A percentile compares a stretch with the other conserved stretches of the same genome.
Conservation (phyloP, 1,284 basidiomycete genomes). For the Volvariella surrecta region DNA sequence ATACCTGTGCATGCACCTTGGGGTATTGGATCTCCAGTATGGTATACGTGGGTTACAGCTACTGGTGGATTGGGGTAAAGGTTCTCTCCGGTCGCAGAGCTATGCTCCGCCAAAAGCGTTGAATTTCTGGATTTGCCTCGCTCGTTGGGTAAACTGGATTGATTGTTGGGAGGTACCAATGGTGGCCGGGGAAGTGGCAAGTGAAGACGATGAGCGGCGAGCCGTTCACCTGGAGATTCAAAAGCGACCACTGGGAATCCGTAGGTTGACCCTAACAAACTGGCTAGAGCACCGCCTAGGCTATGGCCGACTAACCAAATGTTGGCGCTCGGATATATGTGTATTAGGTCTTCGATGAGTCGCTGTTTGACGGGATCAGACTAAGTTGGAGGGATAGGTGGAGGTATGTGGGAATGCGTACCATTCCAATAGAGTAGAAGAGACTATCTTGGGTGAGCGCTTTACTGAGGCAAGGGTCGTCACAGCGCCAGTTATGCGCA, state of each 20-base stretch:
- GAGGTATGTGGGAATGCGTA: conserved; percentile 17
- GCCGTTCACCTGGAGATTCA: conserved; percentile 86
- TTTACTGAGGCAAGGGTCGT: conserved; percentile 74
- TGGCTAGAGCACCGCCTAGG: conserved; percentile 83
- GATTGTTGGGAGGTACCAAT: conserved; percentile 6
- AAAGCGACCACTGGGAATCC: conserved; percentile 92
- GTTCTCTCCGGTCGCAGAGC: too few relatives aligned
- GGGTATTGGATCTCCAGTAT: conserved; percentile 77
- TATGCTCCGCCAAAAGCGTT: too few relatives aligned
- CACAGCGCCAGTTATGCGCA: conserved; percentile 62
- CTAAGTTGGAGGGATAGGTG: conserved; percentile 1
- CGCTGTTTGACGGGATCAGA: conserved; percentile 18
- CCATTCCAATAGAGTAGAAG: conserved; percentile 82
- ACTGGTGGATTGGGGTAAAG: conserved; percentile 17
- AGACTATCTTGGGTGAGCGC: conserved; percentile 86
- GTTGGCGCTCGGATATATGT: conserved; percentile 76
- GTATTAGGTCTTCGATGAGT: conserved; percentile 75
- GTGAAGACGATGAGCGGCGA: conserved; percentile 83
- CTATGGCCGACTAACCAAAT: conserved; percentile 92
- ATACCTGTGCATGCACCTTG: conserved; percentile 70
- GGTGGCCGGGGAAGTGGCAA: conserved; percentile 58
- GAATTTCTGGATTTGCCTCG: too few relatives aligned
- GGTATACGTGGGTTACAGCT: conserved; percentile 68
- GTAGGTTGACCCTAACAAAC: conserved; percentile 86
- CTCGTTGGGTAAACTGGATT: too few relatives aligned